Base-by-base conservation (phyloP, 495 filamentous ascomycete species). In the Darksidea phi region DNA sequence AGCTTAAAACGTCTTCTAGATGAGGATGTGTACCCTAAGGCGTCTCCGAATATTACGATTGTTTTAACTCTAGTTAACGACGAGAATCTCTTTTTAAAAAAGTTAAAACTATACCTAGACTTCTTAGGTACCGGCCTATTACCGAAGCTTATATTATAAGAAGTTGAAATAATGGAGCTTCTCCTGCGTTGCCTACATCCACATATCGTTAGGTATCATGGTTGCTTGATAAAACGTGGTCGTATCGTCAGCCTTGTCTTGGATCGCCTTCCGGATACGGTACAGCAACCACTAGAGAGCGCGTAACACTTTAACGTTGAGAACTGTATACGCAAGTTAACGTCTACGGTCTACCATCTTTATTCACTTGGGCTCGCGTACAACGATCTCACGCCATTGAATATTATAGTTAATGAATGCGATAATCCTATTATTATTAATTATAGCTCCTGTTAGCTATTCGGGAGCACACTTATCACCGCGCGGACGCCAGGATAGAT, bases 321-420 rank as follows among this genome's bases (percentile, higher is more conserved):
- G 20, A 47, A 10, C 23, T 64, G 52, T 48, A 64, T 59, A 20
- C 46, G 38, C 47, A 45, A 50, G 23, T 54, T 64, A 1, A 46
- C 13, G 2, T 54, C 62, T 5, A 62, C 47, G 13, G 63, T 62
- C 12, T 15, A 32, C 2, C 66, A 68, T 57, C 61, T 68, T 20
- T 57, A 68, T 36, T 61, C 66, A 10, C 56, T 68, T 21, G 66
- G 61, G n/a, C 62, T 68, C 12, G 66, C 66, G n/a, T 62, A 68
- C 43, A 68, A 68, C 37, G 66, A 68, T 41, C 52, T 68, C 45
- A 65, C 53, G 18, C 55, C 61, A 3, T 21, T 20, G 28, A 68
- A 68, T 49, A 57, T 65, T 43, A 50, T 41, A 26, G 15, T 68
- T 41, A 50, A 68, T 45, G 46, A 47, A 34, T 11, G 54, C 36